phyloP scores from a whole-genome alignment of 768 basidiomycete genomes.

The Termitomyces sp. region DNA sequence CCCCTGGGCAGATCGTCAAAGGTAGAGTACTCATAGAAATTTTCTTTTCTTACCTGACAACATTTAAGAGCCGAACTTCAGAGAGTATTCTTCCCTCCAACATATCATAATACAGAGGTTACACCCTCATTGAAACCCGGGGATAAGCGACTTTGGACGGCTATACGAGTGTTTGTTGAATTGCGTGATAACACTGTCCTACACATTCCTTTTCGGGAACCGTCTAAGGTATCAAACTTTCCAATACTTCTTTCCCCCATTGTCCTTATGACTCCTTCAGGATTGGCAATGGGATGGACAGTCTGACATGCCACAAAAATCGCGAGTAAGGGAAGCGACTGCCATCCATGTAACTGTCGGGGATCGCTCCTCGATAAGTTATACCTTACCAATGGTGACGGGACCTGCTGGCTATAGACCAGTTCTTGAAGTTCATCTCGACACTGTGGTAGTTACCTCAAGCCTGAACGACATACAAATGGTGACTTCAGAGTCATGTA shows the following conservation, averaged over 20 bases:
- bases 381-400: constrained; percentile 78
- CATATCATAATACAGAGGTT: constrained; percentile 58
- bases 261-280: constrained; percentile 26
- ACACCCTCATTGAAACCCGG: constrained; percentile 63
- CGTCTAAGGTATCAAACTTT: constrained; percentile 61
- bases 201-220: constrained; percentile 86
- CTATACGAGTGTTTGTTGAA: constrained; percentile 76
- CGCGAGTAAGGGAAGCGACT: constrained; percentile 57
- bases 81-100: constrained; percentile 75
- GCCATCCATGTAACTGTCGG: constrained; percentile 72
- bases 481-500: constrained; percentile 70
- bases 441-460: constrained; percentile 70
- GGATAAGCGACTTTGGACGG: constrained; percentile 79
- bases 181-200: constrained; percentile 72
- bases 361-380: constrained; percentile 81
- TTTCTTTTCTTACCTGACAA: neutral
- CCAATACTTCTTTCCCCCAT: neutral
- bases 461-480: constrained; percentile 87
- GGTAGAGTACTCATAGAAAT: constrained; percentile 33
- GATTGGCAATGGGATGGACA: constrained; percentile 92
- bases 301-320: constrained; percentile 38
- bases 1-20: constrained; percentile 95
- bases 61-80: constrained; percentile 64
- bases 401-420: constrained; percentile 73
- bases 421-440: constrained; percentile 75